phyloP scores from a whole-genome alignment of 495 filamentous ascomycete genomes.

The Wilcoxina mikolae region DNA sequence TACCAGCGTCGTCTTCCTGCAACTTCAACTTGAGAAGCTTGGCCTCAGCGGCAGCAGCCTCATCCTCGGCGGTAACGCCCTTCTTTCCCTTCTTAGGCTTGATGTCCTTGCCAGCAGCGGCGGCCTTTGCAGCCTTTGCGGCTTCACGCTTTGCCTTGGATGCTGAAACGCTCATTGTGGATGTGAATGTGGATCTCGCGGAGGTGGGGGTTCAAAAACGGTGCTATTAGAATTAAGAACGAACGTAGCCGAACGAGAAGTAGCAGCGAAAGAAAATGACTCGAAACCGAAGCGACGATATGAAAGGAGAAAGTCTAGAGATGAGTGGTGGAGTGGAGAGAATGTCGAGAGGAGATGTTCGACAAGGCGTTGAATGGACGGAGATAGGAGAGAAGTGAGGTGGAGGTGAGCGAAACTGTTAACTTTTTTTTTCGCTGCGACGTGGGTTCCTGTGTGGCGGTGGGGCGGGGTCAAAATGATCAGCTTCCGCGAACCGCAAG shows the following conservation, averaged over 20 bases:
- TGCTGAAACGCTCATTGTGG: slow-evolving; percentile 63
- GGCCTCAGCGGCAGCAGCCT: slow-evolving; percentile 35
- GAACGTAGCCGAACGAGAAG: neutral
- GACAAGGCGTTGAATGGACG: neutral
- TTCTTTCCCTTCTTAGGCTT: slow-evolving; percentile 68
- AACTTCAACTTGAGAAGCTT: slow-evolving; percentile 45
- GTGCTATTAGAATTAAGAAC: neutral
- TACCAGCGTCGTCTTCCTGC: slow-evolving; percentile 88
- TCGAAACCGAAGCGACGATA: too few relatives aligned
- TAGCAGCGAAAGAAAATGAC: neutral
- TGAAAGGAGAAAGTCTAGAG: too few relatives aligned
- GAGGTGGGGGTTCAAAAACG: neutral
- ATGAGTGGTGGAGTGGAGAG: neutral
- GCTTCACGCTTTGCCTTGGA: slow-evolving; percentile 96
- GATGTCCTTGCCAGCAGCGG: slow-evolving; percentile 54
- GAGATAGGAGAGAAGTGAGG: neutral
- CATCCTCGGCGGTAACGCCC: slow-evolving; percentile 48
- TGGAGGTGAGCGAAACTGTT: neutral
- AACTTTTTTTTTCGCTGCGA: neutral
- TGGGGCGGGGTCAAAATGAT: neutral
- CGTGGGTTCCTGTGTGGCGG: neutral
- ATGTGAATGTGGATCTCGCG: too few relatives aligned
- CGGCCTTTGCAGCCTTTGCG: slow-evolving; percentile 87
- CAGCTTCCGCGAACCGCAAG: too few relatives aligned
- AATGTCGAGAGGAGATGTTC: neutral